A percentile compares a stretch with the other conserved stretches of the same genome.
Evolutionary conservation across 345 rosid species (phyloP).

Genomic region (Citrus australasica): DNA sequence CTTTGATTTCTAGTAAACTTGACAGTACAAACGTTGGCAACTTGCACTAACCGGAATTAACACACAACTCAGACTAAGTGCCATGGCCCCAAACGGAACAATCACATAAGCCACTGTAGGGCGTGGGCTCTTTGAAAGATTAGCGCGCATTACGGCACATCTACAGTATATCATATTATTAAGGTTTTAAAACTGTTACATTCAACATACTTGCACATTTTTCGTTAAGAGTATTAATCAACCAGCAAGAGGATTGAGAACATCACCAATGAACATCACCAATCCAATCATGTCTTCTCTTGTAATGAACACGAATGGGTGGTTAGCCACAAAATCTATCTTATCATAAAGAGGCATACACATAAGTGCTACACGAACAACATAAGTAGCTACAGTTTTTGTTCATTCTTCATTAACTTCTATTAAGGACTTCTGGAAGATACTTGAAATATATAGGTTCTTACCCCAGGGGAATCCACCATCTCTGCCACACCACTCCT

Average conservation of each 20-base stretch:
- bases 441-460: conserved; percentile 38
- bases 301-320: conserved; percentile 58
- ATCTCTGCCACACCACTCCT: conserved; percentile 56
- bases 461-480: conserved; percentile 45
- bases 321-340: conserved; percentile 64
- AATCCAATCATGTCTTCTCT: conserved; percentile 57
- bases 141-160: background rate
- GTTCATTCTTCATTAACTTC: conserved; percentile 80
- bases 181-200: background rate
- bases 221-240: conserved; percentile 2
- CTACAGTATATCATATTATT: background rate
- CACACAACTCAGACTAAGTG: background rate
- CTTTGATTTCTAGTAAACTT: too few species aligned
- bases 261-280: conserved; percentile 54
- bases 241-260: conserved; percentile 43
- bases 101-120: background rate
- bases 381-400: conserved; percentile 66
- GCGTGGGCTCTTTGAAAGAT: background rate
- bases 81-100: too few species aligned
- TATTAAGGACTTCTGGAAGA: conserved; percentile 59
- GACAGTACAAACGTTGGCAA: too few species aligned
- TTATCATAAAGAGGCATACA: background rate
- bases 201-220: conserved; percentile 10
- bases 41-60: background rate
- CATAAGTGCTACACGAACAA: conserved; percentile 26